Base-by-base conservation (phyloP, 495 filamentous ascomycete species). In the Chlorociboria aeruginascens region DNA sequence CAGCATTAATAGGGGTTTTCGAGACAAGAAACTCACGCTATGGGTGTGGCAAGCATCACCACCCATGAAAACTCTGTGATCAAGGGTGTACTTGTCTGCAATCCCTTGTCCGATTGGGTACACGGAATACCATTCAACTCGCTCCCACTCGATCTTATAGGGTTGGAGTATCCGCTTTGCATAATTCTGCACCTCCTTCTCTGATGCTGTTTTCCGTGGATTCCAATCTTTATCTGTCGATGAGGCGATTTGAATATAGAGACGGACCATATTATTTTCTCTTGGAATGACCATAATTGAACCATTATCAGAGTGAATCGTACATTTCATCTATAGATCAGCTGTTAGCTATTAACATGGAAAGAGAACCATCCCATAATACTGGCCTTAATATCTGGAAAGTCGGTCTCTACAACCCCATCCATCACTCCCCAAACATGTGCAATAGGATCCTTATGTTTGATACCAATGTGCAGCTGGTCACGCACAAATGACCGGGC, bases 31-130 rank as follows among this genome's bases (percentile, higher is more conserved):
- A 47, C 55, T 45, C 50, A 58, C 55, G 62, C 81, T 85, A 62
- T 89, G 86, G 2, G 86, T 90, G 64, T 92, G 86, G 44, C 81
- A 82, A 6, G 86, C 85, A 61, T 90, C 86, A 12, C 86, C 86
- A 3, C 82, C 78, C 14, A 93, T 70, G 60, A 89, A 89, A 7
- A 90, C 76, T 8, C 84, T 66, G 56, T 79, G 69, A 41, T 79
- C 76, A 31, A 81, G 69, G 3, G 75, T 78, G 61, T 86, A 86
- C 29, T 74, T 70, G 6, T 72, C 74, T 8, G 78, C 71, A 31
- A 90, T 79, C 1, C 85, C 80, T 60, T 87, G 86, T 29, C 82
- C 83, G 52, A 89, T 81, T 45, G 78, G 77, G 52, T 83, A 83
- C 28, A 78, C 77, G 3, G 76, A 77, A 53, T 78, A 83, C 79